Evolutionary conservation across 768 basidiomycete species (phyloP).

Genomic region (Gautieria morchelliformis): DNA sequence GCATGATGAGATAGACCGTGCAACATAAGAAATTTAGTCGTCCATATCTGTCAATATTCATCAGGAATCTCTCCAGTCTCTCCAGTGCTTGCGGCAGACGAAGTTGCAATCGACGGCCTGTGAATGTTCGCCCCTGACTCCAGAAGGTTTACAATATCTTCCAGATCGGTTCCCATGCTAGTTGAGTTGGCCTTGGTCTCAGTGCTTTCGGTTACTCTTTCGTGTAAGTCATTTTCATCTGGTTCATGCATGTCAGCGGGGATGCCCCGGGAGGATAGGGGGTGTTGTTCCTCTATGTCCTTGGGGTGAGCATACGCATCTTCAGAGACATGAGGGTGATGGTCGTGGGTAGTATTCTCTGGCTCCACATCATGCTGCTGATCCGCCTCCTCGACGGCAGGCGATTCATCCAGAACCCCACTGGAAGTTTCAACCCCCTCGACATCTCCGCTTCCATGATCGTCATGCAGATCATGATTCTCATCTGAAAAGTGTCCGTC

Average conservation of each 20-base stretch:
- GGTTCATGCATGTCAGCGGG: background rate
- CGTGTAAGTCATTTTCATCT: background rate
- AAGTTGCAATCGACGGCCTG: conserved; percentile 21
- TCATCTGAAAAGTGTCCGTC: conserved; percentile 16
- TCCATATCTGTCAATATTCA: conserved; percentile 10
- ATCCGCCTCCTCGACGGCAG: background rate
- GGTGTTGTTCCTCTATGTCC: background rate
- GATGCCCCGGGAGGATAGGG: background rate
- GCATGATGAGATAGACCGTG: too few species aligned
- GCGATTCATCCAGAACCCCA: background rate
- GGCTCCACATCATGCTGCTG: conserved; percentile 5
- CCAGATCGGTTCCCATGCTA: conserved; percentile 35
- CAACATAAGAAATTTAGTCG: too few species aligned
- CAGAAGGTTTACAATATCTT: conserved; percentile 58
- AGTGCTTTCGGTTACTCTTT: background rate
- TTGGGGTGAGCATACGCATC: background rate
- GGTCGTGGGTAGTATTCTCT: conserved; percentile 9
- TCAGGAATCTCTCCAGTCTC: conserved; percentile 10
- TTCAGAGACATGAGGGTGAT: background rate
- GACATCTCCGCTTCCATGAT: background rate
- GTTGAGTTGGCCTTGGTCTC: conserved; percentile 12
- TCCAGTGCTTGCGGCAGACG: background rate
- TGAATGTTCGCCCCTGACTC: conserved; percentile 30
- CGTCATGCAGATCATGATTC: conserved; percentile 14
- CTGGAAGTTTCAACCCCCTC: background rate